Evolutionary conservation across 768 basidiomycete genomes (phyloP).

Genomic region (Udeniomyces megalosporus): DNA sequence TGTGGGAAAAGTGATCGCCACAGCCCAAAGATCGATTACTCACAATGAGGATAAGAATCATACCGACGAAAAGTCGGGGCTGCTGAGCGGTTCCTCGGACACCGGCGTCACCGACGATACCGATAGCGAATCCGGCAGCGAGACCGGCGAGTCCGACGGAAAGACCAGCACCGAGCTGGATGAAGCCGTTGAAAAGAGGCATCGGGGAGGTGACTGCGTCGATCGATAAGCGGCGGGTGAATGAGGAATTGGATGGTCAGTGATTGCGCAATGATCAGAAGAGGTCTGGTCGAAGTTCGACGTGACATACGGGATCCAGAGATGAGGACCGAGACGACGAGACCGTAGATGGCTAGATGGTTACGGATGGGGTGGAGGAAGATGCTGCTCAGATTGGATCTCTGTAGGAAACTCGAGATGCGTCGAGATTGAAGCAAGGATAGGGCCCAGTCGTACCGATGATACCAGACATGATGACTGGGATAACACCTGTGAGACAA

Average conservation of each 20-base stretch:
- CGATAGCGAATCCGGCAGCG: conserved; percentile 39
- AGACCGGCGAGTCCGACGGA: conserved; percentile 73
- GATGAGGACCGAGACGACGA: conserved; percentile 97
- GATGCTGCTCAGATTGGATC: not conserved
- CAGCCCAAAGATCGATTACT: not conserved
- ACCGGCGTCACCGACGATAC: conserved; percentile 97
- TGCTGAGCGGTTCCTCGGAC: conserved; percentile 96
- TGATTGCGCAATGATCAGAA: not conserved
- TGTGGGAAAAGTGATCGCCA: not conserved
- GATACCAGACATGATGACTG: conserved; percentile 99
- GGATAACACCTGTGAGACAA: conserved; percentile 45
- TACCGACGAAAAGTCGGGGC: conserved; percentile 81
- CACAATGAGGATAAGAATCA: conserved; percentile 91
- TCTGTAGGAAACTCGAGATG: too few relatives aligned
- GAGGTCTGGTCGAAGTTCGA: too few relatives aligned
- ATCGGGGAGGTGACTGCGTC: conserved; percentile 50
- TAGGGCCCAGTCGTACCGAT: not conserved
- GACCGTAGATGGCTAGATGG: conserved; percentile 58
- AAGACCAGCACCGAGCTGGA: conserved; percentile 84
- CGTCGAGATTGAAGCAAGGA: too few relatives aligned
- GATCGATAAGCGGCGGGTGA: not conserved
- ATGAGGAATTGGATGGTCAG: not conserved
- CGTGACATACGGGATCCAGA: conserved; percentile 56
- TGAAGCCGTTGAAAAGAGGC: conserved; percentile 84
- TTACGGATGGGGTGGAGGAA: not conserved